Percentiles rank a stretch among this genome's conserved stretches.
Conservation (phyloP, 768 basidiomycete species). For the Collybia nuda region DNA sequence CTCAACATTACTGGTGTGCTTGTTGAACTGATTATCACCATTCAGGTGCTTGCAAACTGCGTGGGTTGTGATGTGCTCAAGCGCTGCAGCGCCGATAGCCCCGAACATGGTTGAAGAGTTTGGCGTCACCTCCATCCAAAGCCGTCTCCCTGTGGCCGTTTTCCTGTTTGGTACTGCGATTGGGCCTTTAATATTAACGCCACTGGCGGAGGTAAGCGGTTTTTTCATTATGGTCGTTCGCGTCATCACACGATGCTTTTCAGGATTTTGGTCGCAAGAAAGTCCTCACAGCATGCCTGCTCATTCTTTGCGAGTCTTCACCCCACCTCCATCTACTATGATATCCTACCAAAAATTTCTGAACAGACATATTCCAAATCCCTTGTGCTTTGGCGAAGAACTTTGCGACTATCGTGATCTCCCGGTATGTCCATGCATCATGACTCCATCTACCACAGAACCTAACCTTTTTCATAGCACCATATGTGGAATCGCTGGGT, state of each 20-base stretch:
- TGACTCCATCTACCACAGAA: not conserved
- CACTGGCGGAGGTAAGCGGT: slow-evolving; percentile 15
- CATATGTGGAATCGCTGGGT: slow-evolving; percentile 16
- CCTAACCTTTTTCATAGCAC: slow-evolving; percentile 3
- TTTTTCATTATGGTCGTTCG: not conserved
- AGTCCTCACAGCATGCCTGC: slow-evolving; percentile 14
- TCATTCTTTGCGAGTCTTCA: slow-evolving; percentile 16
- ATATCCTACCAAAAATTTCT: slow-evolving; percentile 12
- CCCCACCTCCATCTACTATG: slow-evolving; percentile 1
- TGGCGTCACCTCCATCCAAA: slow-evolving; percentile 9
- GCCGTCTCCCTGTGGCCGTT: slow-evolving; percentile 18
- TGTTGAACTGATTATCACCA: not conserved
- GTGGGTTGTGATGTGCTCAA: slow-evolving; percentile 18
- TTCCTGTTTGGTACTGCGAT: slow-evolving; percentile 18
- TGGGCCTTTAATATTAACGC: slow-evolving; percentile 19
- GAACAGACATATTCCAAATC: slow-evolving; percentile 18
- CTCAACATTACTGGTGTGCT: not conserved
- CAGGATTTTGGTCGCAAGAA: slow-evolving; percentile 21
- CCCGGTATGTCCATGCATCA: slow-evolving; percentile 10
- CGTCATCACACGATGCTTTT: not conserved
- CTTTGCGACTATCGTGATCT: slow-evolving; percentile 13
- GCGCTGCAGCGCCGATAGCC: slow-evolving; percentile 13
- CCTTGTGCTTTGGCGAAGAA: slow-evolving; percentile 19
- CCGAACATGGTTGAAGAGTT: slow-evolving; percentile 16
- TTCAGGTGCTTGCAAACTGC: slow-evolving; percentile 15